Evolutionary conservation across 768 basidiomycete species (phyloP).

Genomic region (Podaxis carcinomalis): DNA sequence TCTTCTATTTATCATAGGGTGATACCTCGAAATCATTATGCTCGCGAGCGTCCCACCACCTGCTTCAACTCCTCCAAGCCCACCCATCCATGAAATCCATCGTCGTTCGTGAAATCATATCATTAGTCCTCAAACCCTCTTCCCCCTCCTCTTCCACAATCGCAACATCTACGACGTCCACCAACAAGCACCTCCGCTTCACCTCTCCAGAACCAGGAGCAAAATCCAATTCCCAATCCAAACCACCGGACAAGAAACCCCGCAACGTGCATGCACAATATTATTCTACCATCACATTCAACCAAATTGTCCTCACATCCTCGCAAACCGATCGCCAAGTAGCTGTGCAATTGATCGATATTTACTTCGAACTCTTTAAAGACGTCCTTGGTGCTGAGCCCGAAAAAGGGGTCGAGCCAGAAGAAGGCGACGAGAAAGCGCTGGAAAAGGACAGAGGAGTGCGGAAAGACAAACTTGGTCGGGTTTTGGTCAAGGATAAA

Average conservation of each 20-base stretch:
- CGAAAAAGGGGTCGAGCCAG: constrained; percentile 27
- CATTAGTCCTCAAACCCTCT: constrained; percentile 69
- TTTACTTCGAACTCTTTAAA: constrained; percentile 94
- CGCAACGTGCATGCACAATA: constrained; percentile 78
- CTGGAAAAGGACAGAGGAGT: constrained; percentile 27
- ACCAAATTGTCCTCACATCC: constrained; percentile 78
- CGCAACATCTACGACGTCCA: constrained; percentile 25
- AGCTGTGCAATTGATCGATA: constrained; percentile 73
- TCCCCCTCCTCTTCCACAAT: constrained; percentile 29
- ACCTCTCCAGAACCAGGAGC: constrained; percentile 29
- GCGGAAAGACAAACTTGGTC: constrained; percentile 22
- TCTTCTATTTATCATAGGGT: constrained; percentile 45
- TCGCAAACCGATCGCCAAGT: constrained; percentile 57
- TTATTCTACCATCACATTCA: constrained; percentile 91
- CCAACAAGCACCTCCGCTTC: constrained; percentile 52
- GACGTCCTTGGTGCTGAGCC: constrained; percentile 70
- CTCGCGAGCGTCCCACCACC: constrained; percentile 84
- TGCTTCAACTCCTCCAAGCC: constrained; percentile 83
- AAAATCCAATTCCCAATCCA: constrained; percentile 33
- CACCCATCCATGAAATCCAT: constrained; percentile 93
- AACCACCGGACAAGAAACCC: constrained; percentile 28
- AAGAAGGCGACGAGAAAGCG: constrained; percentile 35
- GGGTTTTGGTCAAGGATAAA: constrained; percentile 15
- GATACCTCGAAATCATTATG: constrained; percentile 86
- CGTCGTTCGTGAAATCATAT: constrained; percentile 80